phyloP scores from a whole-genome alignment of 495 filamentous ascomycete genomes.

The Lepidopterella palustris region DNA sequence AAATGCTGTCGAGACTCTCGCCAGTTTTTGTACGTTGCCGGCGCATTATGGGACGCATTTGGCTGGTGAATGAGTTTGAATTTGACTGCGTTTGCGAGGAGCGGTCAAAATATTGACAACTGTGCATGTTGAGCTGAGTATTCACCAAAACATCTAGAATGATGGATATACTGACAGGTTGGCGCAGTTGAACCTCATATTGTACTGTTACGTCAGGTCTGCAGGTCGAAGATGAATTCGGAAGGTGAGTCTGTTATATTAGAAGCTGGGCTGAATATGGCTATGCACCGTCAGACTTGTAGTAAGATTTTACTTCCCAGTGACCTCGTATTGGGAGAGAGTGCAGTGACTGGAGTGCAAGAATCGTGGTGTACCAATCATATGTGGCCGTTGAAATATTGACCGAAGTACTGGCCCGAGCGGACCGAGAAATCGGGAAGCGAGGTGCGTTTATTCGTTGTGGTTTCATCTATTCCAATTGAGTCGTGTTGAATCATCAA shows the following conservation, averaged over 20 bases:
- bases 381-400: not conserved
- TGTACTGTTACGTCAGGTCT: not conserved
- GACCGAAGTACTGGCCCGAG: not conserved
- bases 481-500: not conserved
- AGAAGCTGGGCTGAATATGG: not conserved
- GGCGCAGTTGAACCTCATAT: not conserved
- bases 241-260: not conserved
- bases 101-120: not conserved
- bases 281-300: not conserved
- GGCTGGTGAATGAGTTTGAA: not conserved
- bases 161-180: not conserved
- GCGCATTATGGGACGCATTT: not conserved
- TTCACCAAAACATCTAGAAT: not conserved
- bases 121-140: not conserved
- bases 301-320: not conserved
- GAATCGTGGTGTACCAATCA: not conserved
- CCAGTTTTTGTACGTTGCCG: not conserved
- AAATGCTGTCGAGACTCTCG: not conserved
- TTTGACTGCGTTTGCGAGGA: not conserved
- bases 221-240: not conserved
- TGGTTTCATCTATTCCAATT: not conserved
- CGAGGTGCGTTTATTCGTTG: not conserved
- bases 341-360: too few relatives aligned
- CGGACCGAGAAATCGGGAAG: conserved; percentile 3
- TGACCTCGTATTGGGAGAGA: too few relatives aligned